Percentiles rank a stretch among this genome's conserved stretches.
Conservation (phyloP, 2,329 filamentous ascomycete genomes). For the Cladosporium austrohemisphaericum region DNA sequence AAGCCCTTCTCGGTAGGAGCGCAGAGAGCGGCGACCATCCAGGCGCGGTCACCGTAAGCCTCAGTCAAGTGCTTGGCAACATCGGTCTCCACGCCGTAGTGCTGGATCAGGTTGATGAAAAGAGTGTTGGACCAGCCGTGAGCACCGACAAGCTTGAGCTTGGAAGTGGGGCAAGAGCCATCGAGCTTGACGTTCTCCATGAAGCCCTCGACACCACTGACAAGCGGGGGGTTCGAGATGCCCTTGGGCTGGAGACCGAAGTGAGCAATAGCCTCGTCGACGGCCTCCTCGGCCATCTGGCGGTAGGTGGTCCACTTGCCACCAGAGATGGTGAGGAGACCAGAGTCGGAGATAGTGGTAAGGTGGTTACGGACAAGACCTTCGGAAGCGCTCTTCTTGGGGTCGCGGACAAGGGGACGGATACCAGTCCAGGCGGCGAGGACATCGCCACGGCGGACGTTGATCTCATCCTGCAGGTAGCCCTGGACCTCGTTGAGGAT, state of each 20-base stretch:
- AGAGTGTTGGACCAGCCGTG: conserved; percentile 87
- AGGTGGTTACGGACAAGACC: conserved; percentile 85
- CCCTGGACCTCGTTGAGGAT: conserved; percentile 79
- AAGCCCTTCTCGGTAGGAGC: conserved; percentile 73
- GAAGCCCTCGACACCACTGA: conserved; percentile 66
- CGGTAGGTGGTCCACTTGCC: conserved; percentile 90
- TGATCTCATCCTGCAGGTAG: conserved; percentile 80
- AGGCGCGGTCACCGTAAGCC: conserved; percentile 88
- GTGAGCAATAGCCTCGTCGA: conserved; percentile 70
- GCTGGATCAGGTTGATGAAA: conserved; percentile 92
- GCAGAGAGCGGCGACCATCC: conserved; percentile 81
- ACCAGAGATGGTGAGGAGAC: conserved; percentile 78
- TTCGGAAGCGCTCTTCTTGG: conserved; percentile 79
- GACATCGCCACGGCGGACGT: conserved; percentile 79
- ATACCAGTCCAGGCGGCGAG: conserved; percentile 88
- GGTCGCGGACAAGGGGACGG: conserved; percentile 79
- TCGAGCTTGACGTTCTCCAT: conserved; percentile 68
- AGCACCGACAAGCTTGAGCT: conserved; percentile 74
- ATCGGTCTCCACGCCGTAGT: conserved; percentile 87
- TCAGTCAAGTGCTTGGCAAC: conserved; percentile 84
- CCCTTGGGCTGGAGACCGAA: conserved; percentile 61
- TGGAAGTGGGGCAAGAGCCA: conserved; percentile 78
- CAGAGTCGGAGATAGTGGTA: conserved; percentile 72
- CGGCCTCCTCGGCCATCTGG: conserved; percentile 87
- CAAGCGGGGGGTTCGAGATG: conserved; percentile 54